Percentiles rank a stretch among this genome's conserved stretches.
phyloP scores from a whole-genome alignment of 805 yeast species.

The Kregervanrija fluxuum region DNA sequence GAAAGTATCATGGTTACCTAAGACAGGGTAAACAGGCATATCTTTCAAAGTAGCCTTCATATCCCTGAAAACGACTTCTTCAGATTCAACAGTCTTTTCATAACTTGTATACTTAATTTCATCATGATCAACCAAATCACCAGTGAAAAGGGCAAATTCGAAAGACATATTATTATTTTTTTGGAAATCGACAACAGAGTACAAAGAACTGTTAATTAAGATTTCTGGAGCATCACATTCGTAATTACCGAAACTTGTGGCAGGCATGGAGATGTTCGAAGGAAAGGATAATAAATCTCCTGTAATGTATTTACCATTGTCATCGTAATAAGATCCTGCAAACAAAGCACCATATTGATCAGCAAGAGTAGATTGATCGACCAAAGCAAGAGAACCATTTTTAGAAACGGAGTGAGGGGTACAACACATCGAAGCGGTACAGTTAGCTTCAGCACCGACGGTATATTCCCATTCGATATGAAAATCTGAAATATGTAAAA shows the following conservation, averaged over 20 bases:
- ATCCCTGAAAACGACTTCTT: constrained; percentile 41
- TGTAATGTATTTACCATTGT: constrained; percentile 22
- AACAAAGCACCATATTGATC: constrained; percentile 6
- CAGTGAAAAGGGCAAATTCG: constrained; percentile 63
- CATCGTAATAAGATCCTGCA: constrained; percentile 18
- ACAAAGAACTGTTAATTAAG: constrained; percentile 51
- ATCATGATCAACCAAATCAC: constrained; percentile 69
- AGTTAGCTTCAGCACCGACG: constrained; percentile 52
- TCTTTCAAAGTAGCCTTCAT: constrained; percentile 42
- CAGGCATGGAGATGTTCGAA: constrained; percentile 38
- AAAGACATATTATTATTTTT: constrained; percentile 29
- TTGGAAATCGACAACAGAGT: constrained; percentile 32
- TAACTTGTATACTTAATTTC: constrained; percentile 39
- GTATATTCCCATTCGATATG: constrained; percentile 51
- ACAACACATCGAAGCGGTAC: constrained; percentile 54
- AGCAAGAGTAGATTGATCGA: constrained; percentile 3
- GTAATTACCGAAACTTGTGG: constrained; percentile 55
- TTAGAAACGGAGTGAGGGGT: constrained; percentile 34
- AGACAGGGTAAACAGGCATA: constrained; percentile 51
- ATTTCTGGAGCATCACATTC: constrained; percentile 61
- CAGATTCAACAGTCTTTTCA: constrained; percentile 47
- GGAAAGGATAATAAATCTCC: constrained; percentile 24
- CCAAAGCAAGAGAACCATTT: constrained; percentile 1
- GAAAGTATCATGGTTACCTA: constrained; percentile 69
- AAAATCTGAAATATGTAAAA: constrained; percentile 60